phyloP scores from a whole-genome alignment of 2,329 filamentous ascomycete genomes.

The Ambrosiella beaveri region DNA sequence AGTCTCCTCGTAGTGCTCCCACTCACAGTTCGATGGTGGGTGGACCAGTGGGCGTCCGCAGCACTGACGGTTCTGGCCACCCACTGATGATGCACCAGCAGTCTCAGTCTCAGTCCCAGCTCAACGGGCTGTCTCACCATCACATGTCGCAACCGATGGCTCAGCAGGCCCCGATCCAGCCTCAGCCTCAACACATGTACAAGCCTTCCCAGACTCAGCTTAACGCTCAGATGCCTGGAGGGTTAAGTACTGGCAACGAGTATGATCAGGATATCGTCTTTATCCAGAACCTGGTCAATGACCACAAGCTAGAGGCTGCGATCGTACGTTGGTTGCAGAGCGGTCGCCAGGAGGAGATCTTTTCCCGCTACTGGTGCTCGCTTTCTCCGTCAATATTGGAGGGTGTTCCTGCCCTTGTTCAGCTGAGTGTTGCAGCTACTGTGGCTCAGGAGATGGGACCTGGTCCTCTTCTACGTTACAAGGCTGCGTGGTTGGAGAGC shows the following conservation, averaged over 20 bases:
- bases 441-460: constrained; percentile 40
- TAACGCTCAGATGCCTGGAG: constrained; percentile 9
- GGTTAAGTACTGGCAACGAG: background rate
- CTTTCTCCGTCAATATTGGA: constrained; percentile 28
- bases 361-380: constrained; percentile 25
- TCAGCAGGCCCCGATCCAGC: constrained; percentile 24
- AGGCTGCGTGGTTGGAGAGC: constrained; percentile 43
- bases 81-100: constrained; percentile 13
- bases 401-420: constrained; percentile 41
- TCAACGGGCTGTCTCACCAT: constrained; percentile 24
- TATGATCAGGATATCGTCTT: constrained; percentile 33
- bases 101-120: constrained; percentile 41
- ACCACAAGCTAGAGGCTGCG: constrained; percentile 43
- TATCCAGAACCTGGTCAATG: constrained; percentile 45
- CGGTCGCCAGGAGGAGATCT: constrained; percentile 44
- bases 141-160: constrained; percentile 22
- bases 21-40: constrained; percentile 16
- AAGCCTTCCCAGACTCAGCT: constrained; percentile 16
- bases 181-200: constrained; percentile 12
- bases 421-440: constrained; percentile 47
- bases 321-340: constrained; percentile 52
- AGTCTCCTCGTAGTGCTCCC: constrained; percentile 11
- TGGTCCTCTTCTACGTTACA: constrained; percentile 34
- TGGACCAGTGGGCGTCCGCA: background rate
- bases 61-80: constrained; percentile 17